Evolutionary conservation across 2,329 filamentous ascomycete species (phyloP), one percentile per base, ranked within the genome.

Genomic region (Epichloe bromicola): DNA sequence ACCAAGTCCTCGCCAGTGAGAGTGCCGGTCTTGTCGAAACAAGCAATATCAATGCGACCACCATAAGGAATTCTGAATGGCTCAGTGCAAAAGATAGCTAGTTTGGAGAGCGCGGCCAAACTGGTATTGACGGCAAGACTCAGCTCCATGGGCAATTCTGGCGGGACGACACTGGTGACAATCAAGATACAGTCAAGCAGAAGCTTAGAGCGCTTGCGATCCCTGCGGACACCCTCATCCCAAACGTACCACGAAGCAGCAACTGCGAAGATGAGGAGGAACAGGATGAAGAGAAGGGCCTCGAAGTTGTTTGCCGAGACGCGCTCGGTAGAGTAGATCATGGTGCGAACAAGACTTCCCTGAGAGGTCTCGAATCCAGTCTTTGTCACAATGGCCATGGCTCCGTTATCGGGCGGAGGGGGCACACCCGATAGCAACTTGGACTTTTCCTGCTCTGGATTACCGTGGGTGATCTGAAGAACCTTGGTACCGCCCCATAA

Each of bases 231-330:
- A 72, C 93, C 94, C 69, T 98, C 91, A 55, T 90, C 82, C 93
- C 93, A 98, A 53, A 98, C 93, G 67, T 98, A 98, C 90, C 93
- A 96, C 12, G 93, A 95, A 49, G 93, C 93, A 51, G 93, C 94
- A 65, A 98, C 80, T 60, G 94, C 94, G 70, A 98, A 98, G 60
- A 97, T 80, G 50, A 95, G 79, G 30, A 98, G 78, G 76, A 98
- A 98, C 53, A 98, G 77, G 58, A 98, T 98, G 73, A 98, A 98
- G 54, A 95, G 77, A n/a, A 98, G 73, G 2, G 93, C 93, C 70
- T 98, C 93, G 43, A 84, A 83, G 63, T 98, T 97, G 72, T 96
- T 96, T 60, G 93, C 93, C n/a, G 91, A 97, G 23, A 98, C 91
- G 58, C 91, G 88, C 69, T 98, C 93, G 2, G 93, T 98, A 1